Base-by-base conservation (phyloP, 345 rosid genomes). In the Kandelia obovata region DNA sequence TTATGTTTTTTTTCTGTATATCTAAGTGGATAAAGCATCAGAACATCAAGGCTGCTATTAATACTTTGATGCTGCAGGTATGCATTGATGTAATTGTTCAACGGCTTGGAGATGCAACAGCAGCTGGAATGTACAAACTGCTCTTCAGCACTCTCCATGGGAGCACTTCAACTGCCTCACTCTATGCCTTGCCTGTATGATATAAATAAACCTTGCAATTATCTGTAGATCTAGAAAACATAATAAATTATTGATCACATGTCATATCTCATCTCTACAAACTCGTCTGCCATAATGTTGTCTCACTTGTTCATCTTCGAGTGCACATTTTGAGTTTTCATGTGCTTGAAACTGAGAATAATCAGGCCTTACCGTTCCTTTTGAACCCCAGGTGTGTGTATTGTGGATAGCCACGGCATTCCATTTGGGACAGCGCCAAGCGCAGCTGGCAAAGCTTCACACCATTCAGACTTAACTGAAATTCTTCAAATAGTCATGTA, bases 21-120 rank as follows among this genome's bases (percentile, higher is more conserved):
- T 27, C 70, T 61, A 23, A 51, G 27, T 56, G 32, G 37, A 17
- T 19, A 35, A 76, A 66, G 61, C 16, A 55, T 73, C 59, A 46
- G 52, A 70, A 58, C 46, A 58, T 53, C 34, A 23, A 16, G 64
- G 37, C 39, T 61, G 32, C 32, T 72, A 37, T 51, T 19, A 39
- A 34, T 47, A 51, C 6, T 3, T 3, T 49, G 55, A 58, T 74
- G 31, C 23, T 71, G 75, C 81, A 93, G 97, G 84, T 93, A 39
- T 91, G 96, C 82, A 89, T 91, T 64, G 98, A 93, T 55, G 96
- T 93, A 58, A 79, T 93, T 61, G 91, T 93, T 71, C 96, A 93
- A 77, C 92, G 98, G 61, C 88, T 91, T 7, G 96, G 98, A 74
- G 97, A 93, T 82, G 98, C 98, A 47, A 81, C 96, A 6, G 98